Evolutionary conservation across 352 stramenopile species (phyloP).

Genomic region (Globisporangium echinulatum): DNA sequence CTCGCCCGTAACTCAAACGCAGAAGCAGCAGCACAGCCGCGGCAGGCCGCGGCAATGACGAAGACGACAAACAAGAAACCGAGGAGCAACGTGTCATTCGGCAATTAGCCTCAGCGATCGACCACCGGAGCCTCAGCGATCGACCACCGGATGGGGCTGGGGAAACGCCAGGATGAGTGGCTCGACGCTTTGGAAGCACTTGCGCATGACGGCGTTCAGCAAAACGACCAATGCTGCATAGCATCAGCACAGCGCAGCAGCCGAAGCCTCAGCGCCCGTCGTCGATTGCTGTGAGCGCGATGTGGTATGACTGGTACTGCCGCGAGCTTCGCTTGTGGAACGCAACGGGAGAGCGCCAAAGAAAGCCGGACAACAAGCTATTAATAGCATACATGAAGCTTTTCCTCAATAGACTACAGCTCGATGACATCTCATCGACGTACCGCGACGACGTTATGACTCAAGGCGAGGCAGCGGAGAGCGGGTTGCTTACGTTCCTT

Average conservation of each 20-base stretch:
- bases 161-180: neutral
- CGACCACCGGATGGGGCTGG: neutral
- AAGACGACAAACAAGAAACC: neutral
- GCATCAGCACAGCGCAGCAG: no score
- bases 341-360: neutral
- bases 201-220: neutral
- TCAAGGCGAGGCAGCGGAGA: neutral
- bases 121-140: neutral
- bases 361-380: neutral
- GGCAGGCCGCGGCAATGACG: neutral
- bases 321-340: no score
- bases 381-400: neutral
- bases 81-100: neutral
- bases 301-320: neutral
- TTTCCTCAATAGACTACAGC: neutral
- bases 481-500: neutral
- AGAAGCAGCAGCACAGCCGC: neutral
- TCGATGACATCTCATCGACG: neutral
- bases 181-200: neutral
- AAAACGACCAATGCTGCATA: neutral
- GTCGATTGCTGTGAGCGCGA: neutral
- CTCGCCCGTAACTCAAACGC: neutral
- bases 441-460: neutral
- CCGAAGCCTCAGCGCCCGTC: neutral
- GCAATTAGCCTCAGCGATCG: neutral